Conservation (phyloP, 345 rosid species). For the Citrus hindsii region DNA sequence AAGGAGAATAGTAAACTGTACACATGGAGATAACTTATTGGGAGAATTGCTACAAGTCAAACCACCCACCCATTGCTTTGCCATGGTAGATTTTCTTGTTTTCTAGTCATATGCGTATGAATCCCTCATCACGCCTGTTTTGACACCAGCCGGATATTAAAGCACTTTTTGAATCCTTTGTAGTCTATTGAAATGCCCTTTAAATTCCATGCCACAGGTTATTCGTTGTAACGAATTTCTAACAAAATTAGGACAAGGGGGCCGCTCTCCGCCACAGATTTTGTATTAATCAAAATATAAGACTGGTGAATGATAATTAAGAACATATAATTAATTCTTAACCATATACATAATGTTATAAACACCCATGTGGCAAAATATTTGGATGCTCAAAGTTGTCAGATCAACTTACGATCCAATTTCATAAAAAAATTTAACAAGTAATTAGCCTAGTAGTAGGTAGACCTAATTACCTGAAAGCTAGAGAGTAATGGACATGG, state of each 20-base stretch:
- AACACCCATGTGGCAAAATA: too few relatives aligned
- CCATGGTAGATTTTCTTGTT: slow-evolving; percentile 21
- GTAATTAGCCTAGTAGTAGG: neutral
- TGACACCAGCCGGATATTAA: too few relatives aligned
- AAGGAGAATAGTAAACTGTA: neutral
- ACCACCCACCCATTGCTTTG: neutral
- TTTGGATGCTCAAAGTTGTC: too few relatives aligned
- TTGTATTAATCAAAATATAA: too few relatives aligned
- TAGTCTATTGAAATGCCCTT: neutral
- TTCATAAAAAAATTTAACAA: too few relatives aligned
- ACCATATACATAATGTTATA: too few relatives aligned
- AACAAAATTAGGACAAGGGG: too few relatives aligned
- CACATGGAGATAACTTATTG: neutral
- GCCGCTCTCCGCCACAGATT: too few relatives aligned
- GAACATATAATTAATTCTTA: too few relatives aligned
- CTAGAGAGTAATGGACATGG: slow-evolving; percentile 57
- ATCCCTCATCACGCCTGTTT: neutral
- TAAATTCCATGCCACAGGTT: slow-evolving; percentile 20
- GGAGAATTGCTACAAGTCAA: neutral
- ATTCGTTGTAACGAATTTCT: neutral
- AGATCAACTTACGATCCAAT: too few relatives aligned
- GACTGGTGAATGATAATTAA: neutral
- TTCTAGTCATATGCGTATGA: slow-evolving; percentile 8
- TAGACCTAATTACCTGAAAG: slow-evolving; percentile 44
- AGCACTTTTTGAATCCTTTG: neutral